A percentile compares a stretch with the other conserved stretches of the same genome.
Conservation (phyloP, 441 rosid genomes). For the Macaranga tanarius region DNA sequence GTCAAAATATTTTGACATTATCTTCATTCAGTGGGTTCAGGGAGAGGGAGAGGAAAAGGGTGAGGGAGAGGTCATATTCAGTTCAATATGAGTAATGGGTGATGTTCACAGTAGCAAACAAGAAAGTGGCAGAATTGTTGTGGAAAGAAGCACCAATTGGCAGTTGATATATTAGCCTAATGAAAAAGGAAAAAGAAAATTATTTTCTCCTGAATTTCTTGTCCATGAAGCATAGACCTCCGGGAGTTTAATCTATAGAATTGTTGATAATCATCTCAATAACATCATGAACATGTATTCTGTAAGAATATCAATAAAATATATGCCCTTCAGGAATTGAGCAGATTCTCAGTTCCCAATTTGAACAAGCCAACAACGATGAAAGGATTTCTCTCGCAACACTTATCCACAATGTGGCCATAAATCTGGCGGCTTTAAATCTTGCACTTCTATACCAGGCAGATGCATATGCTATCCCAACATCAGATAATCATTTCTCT, state of each 20-base stretch:
- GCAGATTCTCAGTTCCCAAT: background rate
- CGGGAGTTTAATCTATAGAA: background rate
- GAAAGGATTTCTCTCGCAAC: background rate
- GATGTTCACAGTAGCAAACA: background rate
- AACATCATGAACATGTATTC: background rate
- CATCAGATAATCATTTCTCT: background rate
- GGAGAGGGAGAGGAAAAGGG: no score
- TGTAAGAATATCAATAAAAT: background rate
- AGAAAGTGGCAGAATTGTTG: background rate
- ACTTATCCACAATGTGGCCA: background rate
- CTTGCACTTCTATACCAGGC: background rate
- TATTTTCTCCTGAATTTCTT: background rate
- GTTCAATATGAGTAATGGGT: background rate
- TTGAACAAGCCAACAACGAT: background rate
- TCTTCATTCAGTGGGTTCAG: background rate
- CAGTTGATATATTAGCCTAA: background rate
- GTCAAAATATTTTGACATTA: background rate
- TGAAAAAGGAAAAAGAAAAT: background rate
- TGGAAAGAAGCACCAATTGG: background rate
- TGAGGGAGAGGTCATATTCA: background rate
- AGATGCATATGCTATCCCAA: conserved; percentile 10
- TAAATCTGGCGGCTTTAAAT: background rate
- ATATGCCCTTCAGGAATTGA: background rate
- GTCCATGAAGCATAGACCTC: background rate
- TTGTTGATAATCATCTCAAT: background rate